Evolutionary conservation across 192 early-diverging fungal genomes (phyloP).

Genomic region (Geranomyces variabilis): DNA sequence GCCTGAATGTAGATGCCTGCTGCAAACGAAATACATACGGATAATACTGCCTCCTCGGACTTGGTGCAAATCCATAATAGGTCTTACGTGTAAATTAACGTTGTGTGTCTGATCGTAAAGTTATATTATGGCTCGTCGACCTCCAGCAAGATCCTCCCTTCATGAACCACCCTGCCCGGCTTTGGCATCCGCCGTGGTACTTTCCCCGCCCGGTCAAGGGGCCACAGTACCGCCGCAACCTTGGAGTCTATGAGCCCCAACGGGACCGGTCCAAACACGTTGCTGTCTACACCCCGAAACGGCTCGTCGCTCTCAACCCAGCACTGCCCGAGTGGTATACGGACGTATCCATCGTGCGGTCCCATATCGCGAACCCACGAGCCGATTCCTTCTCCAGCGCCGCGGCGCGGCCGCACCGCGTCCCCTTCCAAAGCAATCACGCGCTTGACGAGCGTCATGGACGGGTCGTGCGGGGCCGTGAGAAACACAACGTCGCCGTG

Average conservation of each 20-base stretch:
- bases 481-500: conserved; percentile 48
- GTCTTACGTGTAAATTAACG: too few species aligned
- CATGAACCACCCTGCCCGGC: conserved; percentile 20
- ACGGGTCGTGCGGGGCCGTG: conserved; percentile 67
- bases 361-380: neutral
- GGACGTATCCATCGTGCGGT: conserved; percentile 37
- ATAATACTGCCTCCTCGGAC: too few species aligned
- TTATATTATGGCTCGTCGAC: neutral
- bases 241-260: conserved; percentile 67
- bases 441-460: conserved; percentile 76
- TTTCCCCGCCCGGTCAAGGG: conserved; percentile 64
- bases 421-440: conserved; percentile 85
- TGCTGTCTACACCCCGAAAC: conserved; percentile 82
- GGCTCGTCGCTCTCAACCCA: conserved; percentile 88
- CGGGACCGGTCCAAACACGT: conserved; percentile 77
- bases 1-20: too few species aligned
- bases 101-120: too few species aligned
- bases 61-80: too few species aligned
- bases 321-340: conserved; percentile 76
- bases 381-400: conserved; percentile 18
- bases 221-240: conserved; percentile 68
- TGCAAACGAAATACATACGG: too few species aligned
- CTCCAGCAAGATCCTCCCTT: neutral
- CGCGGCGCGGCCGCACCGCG: conserved; percentile 54
- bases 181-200: conserved; percentile 30